These are phyloP conservation scores for Colletotrichum karsti DNA, from an alignment of 2,329 filamentous ascomycete genomes.

Conservation along the genomic window DNA sequence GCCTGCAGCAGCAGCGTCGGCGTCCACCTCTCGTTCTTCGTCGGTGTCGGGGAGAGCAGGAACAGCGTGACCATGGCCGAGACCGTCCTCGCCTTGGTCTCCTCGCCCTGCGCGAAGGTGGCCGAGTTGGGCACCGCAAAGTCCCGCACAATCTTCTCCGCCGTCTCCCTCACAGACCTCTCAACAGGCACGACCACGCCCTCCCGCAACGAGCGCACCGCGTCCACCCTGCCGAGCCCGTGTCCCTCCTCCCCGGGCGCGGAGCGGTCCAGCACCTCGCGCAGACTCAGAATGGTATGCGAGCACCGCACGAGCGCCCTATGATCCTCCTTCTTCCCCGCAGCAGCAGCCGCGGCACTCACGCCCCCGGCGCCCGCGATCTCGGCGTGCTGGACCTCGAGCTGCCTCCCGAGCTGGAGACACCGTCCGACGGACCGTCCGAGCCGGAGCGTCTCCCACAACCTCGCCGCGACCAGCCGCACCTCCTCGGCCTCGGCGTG, in stretches of 20 bases:
- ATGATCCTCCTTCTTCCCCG: conserved; percentile 73
- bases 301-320: conserved; percentile 83
- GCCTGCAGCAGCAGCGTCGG: conserved; percentile 79
- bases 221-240: conserved; percentile 77
- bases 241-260: conserved; percentile 78
- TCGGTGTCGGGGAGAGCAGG: conserved; percentile 75
- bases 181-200: conserved; percentile 78
- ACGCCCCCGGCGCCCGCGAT: conserved; percentile 55
- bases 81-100: conserved; percentile 76
- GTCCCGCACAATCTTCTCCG: conserved; percentile 83
- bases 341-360: conserved; percentile 38
- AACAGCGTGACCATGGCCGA: conserved; percentile 83
- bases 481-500: conserved; percentile 82
- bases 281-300: conserved; percentile 78
- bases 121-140: conserved; percentile 73
- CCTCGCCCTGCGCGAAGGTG: conserved; percentile 74
- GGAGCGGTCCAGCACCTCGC: conserved; percentile 75
- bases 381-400: conserved; percentile 87
- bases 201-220: conserved; percentile 75
- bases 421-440: conserved; percentile 81
- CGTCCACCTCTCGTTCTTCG: conserved; percentile 63
- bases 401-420: conserved; percentile 82
- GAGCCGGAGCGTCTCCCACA: conserved; percentile 83
- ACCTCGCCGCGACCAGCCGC: conserved; percentile 75
- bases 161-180: conserved; percentile 73